phyloP scores from a whole-genome alignment of 768 basidiomycete genomes.

The Mycena capillaripes region DNA sequence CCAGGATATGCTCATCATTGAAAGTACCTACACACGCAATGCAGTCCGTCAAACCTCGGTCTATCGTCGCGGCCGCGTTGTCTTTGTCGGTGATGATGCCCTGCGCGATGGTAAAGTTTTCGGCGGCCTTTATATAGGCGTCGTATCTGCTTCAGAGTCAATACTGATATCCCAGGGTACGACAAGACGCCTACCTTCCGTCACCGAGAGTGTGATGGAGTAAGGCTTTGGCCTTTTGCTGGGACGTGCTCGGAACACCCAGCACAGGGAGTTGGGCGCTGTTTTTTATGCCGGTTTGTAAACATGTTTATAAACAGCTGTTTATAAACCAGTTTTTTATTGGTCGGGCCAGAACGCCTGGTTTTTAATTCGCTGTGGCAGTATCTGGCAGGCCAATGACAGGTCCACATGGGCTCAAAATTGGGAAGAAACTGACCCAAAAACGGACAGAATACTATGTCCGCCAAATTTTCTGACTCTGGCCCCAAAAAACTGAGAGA shows the following conservation, averaged over 20 bases:
- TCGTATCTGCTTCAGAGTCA: slow-evolving; percentile 67
- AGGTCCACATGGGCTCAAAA: too few species aligned
- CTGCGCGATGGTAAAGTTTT: slow-evolving; percentile 81
- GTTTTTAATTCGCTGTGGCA: too few species aligned
- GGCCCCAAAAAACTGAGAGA: too few species aligned
- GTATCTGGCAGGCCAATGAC: too few species aligned
- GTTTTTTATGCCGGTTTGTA: too few species aligned
- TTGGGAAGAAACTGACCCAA: too few species aligned
- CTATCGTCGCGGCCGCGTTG: slow-evolving; percentile 78
- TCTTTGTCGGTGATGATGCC: slow-evolving; percentile 68
- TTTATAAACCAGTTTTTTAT: too few species aligned
- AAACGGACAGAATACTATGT: too few species aligned
- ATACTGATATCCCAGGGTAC: not conserved
- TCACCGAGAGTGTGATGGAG: slow-evolving; percentile 93
- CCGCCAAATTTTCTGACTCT: too few species aligned
- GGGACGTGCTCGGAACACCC: slow-evolving; percentile 81
- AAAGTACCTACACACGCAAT: slow-evolving; percentile 56
- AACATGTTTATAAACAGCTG: too few species aligned
- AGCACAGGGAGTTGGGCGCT: too few species aligned
- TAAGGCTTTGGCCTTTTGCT: slow-evolving; percentile 79
- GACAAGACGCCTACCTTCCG: slow-evolving; percentile 63
- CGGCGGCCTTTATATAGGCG: slow-evolving; percentile 82
- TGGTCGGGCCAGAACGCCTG: too few species aligned
- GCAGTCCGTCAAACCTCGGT: slow-evolving; percentile 81
- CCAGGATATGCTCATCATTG: not conserved